These are phyloP conservation scores for Saccharomycopsis malanga DNA, from an alignment of 805 yeast species.

Conservation along the genomic window DNA sequence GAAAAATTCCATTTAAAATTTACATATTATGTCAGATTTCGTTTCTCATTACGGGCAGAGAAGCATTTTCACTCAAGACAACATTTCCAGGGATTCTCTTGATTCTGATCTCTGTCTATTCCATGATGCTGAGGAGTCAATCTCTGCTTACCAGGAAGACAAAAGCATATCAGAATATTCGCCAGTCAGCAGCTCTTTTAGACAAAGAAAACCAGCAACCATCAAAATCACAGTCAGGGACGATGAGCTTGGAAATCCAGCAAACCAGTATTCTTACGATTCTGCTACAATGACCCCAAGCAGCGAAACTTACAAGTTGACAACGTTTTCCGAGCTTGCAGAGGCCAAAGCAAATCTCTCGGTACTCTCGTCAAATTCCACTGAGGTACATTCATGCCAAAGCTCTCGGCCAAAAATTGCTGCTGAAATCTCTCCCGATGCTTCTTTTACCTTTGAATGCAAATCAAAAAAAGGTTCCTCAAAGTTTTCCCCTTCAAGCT, in stretches of 20 bases:
- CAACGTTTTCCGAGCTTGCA: too few relatives aligned
- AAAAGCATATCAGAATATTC: not conserved
- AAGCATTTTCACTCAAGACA: not conserved
- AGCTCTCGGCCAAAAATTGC: too few relatives aligned
- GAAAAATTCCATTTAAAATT: too few relatives aligned
- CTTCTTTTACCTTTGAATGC: too few relatives aligned
- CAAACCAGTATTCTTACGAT: not conserved
- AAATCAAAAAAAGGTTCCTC: too few relatives aligned
- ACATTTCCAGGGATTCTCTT: conserved; percentile 12
- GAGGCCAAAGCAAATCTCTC: too few relatives aligned
- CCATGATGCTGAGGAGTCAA: conserved; percentile 1
- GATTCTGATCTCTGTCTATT: conserved; percentile 15
- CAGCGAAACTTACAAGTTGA: too few relatives aligned
- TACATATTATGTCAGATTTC: too few relatives aligned
- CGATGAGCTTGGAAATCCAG: conserved; percentile 3
- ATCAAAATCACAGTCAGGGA: conserved; percentile 11
- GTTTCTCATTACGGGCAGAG: too few relatives aligned
- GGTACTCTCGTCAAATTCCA: too few relatives aligned
- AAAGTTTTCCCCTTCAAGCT: not conserved
- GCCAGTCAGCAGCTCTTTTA: not conserved
- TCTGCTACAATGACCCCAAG: not conserved
- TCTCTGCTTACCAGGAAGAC: not conserved
- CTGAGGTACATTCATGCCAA: too few relatives aligned
- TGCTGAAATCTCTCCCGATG: too few relatives aligned
- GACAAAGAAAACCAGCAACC: conserved; percentile 7